Percentiles rank a stretch among this genome's conserved stretches.
Conservation (phyloP, 768 basidiomycete species). For the Saitozyma sp. region DNA sequence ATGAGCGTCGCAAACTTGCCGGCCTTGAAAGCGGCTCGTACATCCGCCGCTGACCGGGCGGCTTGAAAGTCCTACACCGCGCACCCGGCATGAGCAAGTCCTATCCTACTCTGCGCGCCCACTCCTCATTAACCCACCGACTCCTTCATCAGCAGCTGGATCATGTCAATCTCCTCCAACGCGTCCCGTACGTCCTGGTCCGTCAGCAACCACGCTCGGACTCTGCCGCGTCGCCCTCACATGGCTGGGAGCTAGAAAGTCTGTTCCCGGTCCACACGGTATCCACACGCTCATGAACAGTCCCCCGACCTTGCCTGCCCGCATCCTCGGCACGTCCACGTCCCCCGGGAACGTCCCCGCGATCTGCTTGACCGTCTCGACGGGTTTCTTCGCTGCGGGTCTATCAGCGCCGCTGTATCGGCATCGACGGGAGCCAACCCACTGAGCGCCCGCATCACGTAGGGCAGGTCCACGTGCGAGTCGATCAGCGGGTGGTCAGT, state of each 20-base stretch:
- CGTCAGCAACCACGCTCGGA: slow-evolving; percentile 55
- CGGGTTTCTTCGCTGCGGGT: background rate
- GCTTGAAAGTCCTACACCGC: slow-evolving; percentile 58
- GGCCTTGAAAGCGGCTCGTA: slow-evolving; percentile 59
- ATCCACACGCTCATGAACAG: slow-evolving; percentile 89
- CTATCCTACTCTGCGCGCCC: too few relatives aligned
- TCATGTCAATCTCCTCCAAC: slow-evolving; percentile 88
- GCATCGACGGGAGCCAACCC: slow-evolving; percentile 73
- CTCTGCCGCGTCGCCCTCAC: slow-evolving; percentile 50
- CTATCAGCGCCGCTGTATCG: slow-evolving; percentile 58
- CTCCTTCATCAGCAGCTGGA: slow-evolving; percentile 71
- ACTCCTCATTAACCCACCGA: too few relatives aligned
- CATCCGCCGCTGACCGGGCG: slow-evolving; percentile 45
- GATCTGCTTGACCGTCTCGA: background rate
- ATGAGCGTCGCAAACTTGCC: slow-evolving; percentile 85
- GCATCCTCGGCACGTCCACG: slow-evolving; percentile 83
- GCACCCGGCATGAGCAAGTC: slow-evolving; percentile 53
- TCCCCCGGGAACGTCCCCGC: slow-evolving; percentile 59
- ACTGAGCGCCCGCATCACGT: slow-evolving; percentile 62
- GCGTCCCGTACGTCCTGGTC: slow-evolving; percentile 61
- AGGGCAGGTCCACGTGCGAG: slow-evolving; percentile 67
- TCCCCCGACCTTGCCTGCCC: slow-evolving; percentile 79
- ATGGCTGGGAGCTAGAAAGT: slow-evolving; percentile 23
- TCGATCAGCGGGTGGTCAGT: slow-evolving; percentile 51
- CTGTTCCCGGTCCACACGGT: too few relatives aligned